phyloP scores from a whole-genome alignment of 768 basidiomycete species.

The Rhodotorula taiwanensis region DNA sequence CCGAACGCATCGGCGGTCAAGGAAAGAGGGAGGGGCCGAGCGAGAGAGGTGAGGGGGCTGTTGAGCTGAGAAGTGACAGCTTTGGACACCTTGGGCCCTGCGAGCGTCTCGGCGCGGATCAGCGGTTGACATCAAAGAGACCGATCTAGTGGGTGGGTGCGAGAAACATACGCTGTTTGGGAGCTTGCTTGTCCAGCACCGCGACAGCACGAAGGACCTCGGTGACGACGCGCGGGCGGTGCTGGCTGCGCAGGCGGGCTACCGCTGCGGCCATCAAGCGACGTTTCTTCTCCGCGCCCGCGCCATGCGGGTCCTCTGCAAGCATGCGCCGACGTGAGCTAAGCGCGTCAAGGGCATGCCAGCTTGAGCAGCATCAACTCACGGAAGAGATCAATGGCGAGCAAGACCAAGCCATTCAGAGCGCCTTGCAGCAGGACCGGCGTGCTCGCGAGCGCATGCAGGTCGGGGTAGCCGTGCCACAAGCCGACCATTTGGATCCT shows the following conservation, averaged over 20 bases:
- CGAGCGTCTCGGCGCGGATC: too few relatives aligned
- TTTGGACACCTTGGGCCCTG: too few relatives aligned
- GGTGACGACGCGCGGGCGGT: background rate
- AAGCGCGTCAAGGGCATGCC: too few relatives aligned
- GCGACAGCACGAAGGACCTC: conserved; percentile 10
- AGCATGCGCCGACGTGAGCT: too few relatives aligned
- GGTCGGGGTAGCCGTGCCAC: conserved; percentile 22
- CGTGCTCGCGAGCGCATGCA: conserved; percentile 8
- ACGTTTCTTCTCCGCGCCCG: conserved; percentile 16
- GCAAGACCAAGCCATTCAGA: conserved; percentile 24
- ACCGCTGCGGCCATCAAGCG: conserved; percentile 2
- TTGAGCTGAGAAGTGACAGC: too few relatives aligned
- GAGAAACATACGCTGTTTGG: too few relatives aligned
- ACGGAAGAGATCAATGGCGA: conserved; percentile 31
- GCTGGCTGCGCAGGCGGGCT: conserved; percentile 5
- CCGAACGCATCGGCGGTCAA: conserved; percentile 24
- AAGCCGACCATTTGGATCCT: conserved; percentile 20
- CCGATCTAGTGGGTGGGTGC: too few relatives aligned
- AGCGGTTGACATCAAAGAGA: too few relatives aligned
- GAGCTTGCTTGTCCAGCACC: background rate
- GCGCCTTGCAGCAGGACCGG: conserved; percentile 16
- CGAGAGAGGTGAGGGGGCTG: background rate
- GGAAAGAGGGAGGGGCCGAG: conserved; percentile 8
- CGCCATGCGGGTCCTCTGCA: conserved; percentile 27
- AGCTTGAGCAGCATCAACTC: background rate